phyloP scores from a whole-genome alignment of 805 yeast species.

The Nakazawaea ernobii region DNA sequence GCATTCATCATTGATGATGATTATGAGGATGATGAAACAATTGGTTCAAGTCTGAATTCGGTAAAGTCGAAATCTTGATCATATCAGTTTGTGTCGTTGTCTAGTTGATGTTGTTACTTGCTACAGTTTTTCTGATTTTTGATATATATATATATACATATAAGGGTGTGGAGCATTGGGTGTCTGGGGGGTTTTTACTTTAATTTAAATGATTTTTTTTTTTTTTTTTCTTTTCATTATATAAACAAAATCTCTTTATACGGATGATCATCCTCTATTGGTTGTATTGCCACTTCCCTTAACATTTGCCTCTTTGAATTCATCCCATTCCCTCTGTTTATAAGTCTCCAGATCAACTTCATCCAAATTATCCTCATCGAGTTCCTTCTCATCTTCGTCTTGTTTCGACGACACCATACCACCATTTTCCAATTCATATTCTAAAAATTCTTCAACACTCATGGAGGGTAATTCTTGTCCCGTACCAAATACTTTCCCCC shows the following conservation, averaged over 20 bases:
- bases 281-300: slow-evolving; percentile 89
- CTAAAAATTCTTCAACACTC: slow-evolving; percentile 88
- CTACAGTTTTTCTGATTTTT: too few species aligned
- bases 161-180: too few species aligned
- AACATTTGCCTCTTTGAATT: slow-evolving; percentile 78
- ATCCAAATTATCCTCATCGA: slow-evolving; percentile 51
- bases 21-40: background rate
- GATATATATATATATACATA: too few species aligned
- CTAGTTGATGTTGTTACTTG: too few species aligned
- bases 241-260: too few species aligned
- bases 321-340: slow-evolving; percentile 87
- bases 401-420: slow-evolving; percentile 51
- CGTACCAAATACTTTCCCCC: slow-evolving; percentile 73
- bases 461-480: slow-evolving; percentile 92
- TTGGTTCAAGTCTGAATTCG: slow-evolving; percentile 2
- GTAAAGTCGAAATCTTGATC: background rate
- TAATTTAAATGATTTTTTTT: too few species aligned
- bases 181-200: too few species aligned
- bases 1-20: slow-evolving; percentile 3
- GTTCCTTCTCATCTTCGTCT: slow-evolving; percentile 33
- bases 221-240: too few species aligned
- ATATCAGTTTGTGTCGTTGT: too few species aligned
- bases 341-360: slow-evolving; percentile 64
- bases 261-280: slow-evolving; percentile 43
- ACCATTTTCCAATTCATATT: slow-evolving; percentile 79